These are phyloP conservation scores for Helianthus annuus DNA, from an alignment of 129 eudicot genomes.

Conservation along the genomic window HanXRQr2.0-SUNRISE NC_035433.2:132984953-132985452, in stretches of 20 bases:
- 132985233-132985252: neutral
- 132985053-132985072: no score
- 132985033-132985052: no score
- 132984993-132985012: no score
- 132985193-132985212: constrained; percentile 40
- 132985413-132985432: constrained; percentile 66
- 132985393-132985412: constrained; percentile 48
- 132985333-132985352: constrained; percentile 39
- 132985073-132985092: neutral
- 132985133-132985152: constrained; percentile 84
- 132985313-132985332: neutral
- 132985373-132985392: constrained; percentile 53
- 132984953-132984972: no score
- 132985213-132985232: neutral
- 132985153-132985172: constrained; percentile 67
- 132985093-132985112: constrained; percentile 40
- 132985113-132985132: constrained; percentile 52
- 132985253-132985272: neutral
- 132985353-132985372: constrained; percentile 44
- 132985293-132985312: no score
- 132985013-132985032: no score
- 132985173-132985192: constrained; percentile 59
- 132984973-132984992: no score
- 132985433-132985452: constrained; percentile 52
- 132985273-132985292: neutral